Base-by-base conservation (phyloP, 2,329 filamentous ascomycete species). In the Penicillium vulpinum region DNA sequence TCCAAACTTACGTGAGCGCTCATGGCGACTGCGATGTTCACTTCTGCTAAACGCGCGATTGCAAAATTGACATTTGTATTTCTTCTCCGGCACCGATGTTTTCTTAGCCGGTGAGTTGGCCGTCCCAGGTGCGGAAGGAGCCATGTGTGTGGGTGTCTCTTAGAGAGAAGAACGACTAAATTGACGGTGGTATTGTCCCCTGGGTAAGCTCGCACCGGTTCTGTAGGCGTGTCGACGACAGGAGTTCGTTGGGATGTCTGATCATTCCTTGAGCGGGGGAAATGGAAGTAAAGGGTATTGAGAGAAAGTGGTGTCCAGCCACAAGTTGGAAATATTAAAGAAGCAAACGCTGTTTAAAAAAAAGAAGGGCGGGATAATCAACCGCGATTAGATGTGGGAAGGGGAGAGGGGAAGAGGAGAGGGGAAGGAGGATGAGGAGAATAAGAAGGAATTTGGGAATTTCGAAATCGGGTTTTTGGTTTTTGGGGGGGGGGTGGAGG, bases 51-150 rank as follows among this genome's bases (percentile, higher is more conserved):
- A 99, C 63, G 94, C 94, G 77, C 94, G 86, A 79, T 92, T 92
- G 82, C 94, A 97, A 78, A 96, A 97, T 82, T 96, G 92, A 81
- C 94, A 99, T 78, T 97, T 97, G 86, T 99, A 99, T 80, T 97
- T 96, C 83, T 95, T 93, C 82, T 97, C 94, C 55, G 92, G 91
- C 68, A 86, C 88, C 68, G 88, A 80, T 60, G 88, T 82, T 80
- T 95, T 96, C 79, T 95, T 96, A 77, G 90, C 87, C 71, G 88
- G 83, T 68, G 85, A 84, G 73, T 89, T 84, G 72, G 91, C 85
- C 72, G 85, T 80, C 72, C 85, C 83, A 68, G 85, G 77, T 72
- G 88, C 67, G 61, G 68, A 70, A 48, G 76, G 73, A 69, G 76
- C 75, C 75, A 77, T 77, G 57, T 71, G 65, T 65, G 60, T 54